A percentile compares a stretch with the other conserved stretches of the same genome.
Conservation (phyloP, 176 grass and related monocot genomes). For the Lolium perenne region DNA sequence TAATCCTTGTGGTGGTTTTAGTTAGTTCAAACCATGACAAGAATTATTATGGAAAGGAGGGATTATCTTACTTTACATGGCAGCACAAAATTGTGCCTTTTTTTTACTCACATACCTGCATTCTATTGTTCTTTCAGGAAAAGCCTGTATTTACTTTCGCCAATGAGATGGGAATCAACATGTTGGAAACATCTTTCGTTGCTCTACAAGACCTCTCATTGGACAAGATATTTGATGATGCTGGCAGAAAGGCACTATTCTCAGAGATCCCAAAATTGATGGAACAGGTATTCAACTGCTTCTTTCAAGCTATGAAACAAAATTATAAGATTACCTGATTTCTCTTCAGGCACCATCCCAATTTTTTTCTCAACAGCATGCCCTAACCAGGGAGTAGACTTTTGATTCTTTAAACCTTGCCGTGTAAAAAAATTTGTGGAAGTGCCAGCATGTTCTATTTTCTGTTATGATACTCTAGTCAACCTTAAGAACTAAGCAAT, state of each 20-base stretch:
- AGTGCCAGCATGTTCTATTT: neutral
- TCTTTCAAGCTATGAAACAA: neutral
- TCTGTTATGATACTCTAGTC: neutral
- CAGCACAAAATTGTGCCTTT: constrained; percentile 10
- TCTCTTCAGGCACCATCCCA: neutral
- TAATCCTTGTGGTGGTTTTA: no score
- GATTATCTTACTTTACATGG: neutral
- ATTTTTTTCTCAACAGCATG: neutral
- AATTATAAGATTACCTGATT: neutral
- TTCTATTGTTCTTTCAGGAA: constrained; percentile 58
- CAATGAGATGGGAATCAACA: constrained; percentile 96
- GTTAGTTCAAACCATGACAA: no score
- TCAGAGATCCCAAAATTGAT: constrained; percentile 78
- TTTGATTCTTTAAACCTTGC: neutral
- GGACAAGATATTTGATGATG: constrained; percentile 95
- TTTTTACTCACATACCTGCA: constrained; percentile 24
- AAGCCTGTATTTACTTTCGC: constrained; percentile 87
- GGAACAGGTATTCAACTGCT: constrained; percentile 80
- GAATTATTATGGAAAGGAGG: no score
- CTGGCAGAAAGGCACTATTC: constrained; percentile 68
- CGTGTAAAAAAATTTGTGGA: neutral
- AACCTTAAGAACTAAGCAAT: neutral
- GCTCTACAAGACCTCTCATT: constrained; percentile 91
- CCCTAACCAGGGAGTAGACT: neutral
- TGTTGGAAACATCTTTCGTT: constrained; percentile 94